These are phyloP conservation scores for Colletotrichum horii DNA, from an alignment of 2,329 filamentous ascomycete species.

Conservation along the genomic window DNA sequence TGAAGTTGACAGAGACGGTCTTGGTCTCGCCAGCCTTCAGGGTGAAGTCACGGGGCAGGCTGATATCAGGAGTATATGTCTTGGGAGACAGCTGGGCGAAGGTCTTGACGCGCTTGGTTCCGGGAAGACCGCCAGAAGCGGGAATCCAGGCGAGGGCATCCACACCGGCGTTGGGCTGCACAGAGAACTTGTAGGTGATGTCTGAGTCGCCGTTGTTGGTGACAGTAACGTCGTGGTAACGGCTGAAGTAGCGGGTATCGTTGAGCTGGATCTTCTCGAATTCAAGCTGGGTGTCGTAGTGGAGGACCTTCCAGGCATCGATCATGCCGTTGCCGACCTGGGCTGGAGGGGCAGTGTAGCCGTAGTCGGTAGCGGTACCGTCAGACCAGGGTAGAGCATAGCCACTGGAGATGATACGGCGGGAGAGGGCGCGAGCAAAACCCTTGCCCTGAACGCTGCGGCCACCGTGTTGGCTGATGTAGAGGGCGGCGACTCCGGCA, in stretches of 20 bases:
- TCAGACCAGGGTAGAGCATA: slow-evolving; percentile 33
- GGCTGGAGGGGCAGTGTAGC: slow-evolving; percentile 35
- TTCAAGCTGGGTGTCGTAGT: slow-evolving; percentile 41
- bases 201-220: slow-evolving; percentile 40
- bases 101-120: slow-evolving; percentile 21
- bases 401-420: slow-evolving; percentile 39
- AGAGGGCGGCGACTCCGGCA: slow-evolving; percentile 41
- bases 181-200: slow-evolving; percentile 36
- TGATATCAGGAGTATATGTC: slow-evolving; percentile 17
- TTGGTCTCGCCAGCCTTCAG: slow-evolving; percentile 31
- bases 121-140: not conserved
- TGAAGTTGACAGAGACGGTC: slow-evolving; percentile 29
- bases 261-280: slow-evolving; percentile 48
- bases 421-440: slow-evolving; percentile 33
- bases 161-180: slow-evolving; percentile 38
- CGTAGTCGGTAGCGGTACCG: slow-evolving; percentile 28
- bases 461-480: slow-evolving; percentile 36
- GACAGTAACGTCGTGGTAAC: slow-evolving; percentile 31
- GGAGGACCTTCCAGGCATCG: slow-evolving; percentile 45
- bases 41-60: slow-evolving; percentile 26
- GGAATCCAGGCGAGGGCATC: slow-evolving; percentile 35
- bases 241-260: slow-evolving; percentile 45
- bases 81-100: slow-evolving; percentile 28
- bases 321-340: slow-evolving; percentile 48
- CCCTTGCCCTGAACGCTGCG: slow-evolving; percentile 32